Evolutionary conservation across 1,284 basidiomycete genomes (phyloP), one percentile per base, ranked within the genome.

Genomic region (Mycosarcoma maydis): DNA sequence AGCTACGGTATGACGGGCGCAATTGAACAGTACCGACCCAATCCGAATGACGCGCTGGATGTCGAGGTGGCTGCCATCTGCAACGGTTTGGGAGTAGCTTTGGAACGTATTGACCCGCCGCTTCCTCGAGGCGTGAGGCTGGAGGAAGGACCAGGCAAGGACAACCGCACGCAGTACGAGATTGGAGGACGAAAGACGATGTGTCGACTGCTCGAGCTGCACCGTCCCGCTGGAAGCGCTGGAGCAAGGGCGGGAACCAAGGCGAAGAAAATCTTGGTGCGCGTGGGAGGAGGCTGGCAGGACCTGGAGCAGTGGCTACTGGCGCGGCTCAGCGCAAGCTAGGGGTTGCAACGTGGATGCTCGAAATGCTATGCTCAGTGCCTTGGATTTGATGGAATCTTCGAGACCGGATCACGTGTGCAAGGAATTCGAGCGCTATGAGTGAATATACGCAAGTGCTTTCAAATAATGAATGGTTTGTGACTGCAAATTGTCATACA

Each of bases 81-180:
- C 61, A 93, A 94, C 80, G 86, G 87, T 16, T 86, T 92, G 37
- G 85, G 88, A 17, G 84, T 94, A 48, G 80, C 89, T 16, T 85
- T 94, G 50, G 89, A 90, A 75, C 88, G 92, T 3, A 84, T 92
- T 10, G 92, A 94, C 75, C 88, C 90, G 19, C 90, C 88, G 8
- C 78, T 92, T 65, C 86, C 85, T 22, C 42, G 67, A 10, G 81
- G 85, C 80, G 65, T 82, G 85, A 30, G 90, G 87, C 41, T 72
- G 4, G 76, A 81, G 23, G 65, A 76, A 23, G 88, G 87, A 70
- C 88, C 88, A 46, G 88, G 89, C 42, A 90, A 92, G 79, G 90
- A 92, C 82, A 85, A 92, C 67, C 87, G 87, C 73, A 91, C 92
- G 9, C 88, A 90, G 77, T 94, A 94, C 83, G 86, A 88, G 42